Conservation (phyloP, 768 basidiomycete species). For the Russula ochroleuca region DNA sequence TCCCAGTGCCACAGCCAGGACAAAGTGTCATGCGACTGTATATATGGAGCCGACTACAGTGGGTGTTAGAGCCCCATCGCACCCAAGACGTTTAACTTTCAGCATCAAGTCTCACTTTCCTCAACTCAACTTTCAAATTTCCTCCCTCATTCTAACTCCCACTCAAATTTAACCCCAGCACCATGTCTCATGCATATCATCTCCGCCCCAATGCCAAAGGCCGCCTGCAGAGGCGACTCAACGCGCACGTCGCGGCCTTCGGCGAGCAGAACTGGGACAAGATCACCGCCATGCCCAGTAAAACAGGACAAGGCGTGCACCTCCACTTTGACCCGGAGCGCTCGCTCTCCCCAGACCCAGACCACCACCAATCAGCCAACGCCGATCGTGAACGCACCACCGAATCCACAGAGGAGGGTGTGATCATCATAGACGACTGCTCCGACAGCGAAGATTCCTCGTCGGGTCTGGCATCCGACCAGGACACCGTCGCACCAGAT, state of each 20-base stretch:
- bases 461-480: not conserved
- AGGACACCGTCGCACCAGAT: not conserved
- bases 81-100: not conserved
- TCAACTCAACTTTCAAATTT: not conserved
- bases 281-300: slow-evolving; percentile 5
- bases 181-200: slow-evolving; percentile 10
- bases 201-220: slow-evolving; percentile 13
- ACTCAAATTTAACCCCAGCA: not conserved
- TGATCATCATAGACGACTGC: not conserved
- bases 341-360: not conserved
- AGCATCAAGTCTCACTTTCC: not conserved
- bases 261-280: slow-evolving; percentile 12
- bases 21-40: not conserved
- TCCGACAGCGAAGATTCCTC: not conserved
- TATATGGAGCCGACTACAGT: not conserved
- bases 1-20: not conserved
- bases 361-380: not conserved
- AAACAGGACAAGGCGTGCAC: slow-evolving; percentile 8
- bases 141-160: not conserved
- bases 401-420: not conserved
- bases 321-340: slow-evolving; percentile 8
- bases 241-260: slow-evolving; percentile 8
- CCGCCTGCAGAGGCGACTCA: slow-evolving; percentile 2
- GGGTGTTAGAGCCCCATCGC: not conserved
- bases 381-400: not conserved